Base-by-base conservation (phyloP, 1,284 basidiomycete species). In the Hemileccinum hortonii region DNA sequence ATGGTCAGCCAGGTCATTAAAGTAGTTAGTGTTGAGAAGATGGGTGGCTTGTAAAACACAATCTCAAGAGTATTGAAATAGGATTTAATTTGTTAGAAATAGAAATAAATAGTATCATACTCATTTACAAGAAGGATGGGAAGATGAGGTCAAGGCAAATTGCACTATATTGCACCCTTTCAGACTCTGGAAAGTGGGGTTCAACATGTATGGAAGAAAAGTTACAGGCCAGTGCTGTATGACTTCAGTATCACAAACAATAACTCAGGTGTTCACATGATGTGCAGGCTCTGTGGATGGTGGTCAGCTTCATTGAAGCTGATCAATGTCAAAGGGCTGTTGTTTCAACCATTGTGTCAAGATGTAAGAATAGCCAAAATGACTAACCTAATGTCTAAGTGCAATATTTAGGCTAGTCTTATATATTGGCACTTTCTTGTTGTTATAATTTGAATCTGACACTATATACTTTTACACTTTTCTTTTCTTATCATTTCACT, bases 191-290 rank as follows among this genome's bases (percentile, higher is more conserved):
- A 55, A 55, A 1, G 19, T 47, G 3, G 49, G 47, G 4, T 47
- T 56, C 32, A 45, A 7, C 4, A 33, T 21, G 6, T 56, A 55
- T 3, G 54, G 2, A 57, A 15, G 6, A 32, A 40, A 3, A 41
- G 44, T 0, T 56, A 54, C 16, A 35, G 29, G 10, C 54, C 55
- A 0, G 29, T 10, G 1, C 1, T 42, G 0, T 21, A 54, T 3
- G 44, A 55, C 24, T 44, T 55, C 21, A 8, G 15, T 12, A 11
- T 38, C 5, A 21, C 10, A n/a, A n/a, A 21, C 16, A n/a, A n/a
- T 2, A 18, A 38, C 7, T 16, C 16, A 12, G 37, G 37, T 2
- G 18, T 38, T 10, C 37, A 18, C 15, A 42, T n/a, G 41, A 42
- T 26, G 4, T 42, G 24, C 26, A 26, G 41, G 42, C 21, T 45